Conservation (phyloP, 2,329 filamentous ascomycete species). For the Aspergillus spinulosporus region DNA sequence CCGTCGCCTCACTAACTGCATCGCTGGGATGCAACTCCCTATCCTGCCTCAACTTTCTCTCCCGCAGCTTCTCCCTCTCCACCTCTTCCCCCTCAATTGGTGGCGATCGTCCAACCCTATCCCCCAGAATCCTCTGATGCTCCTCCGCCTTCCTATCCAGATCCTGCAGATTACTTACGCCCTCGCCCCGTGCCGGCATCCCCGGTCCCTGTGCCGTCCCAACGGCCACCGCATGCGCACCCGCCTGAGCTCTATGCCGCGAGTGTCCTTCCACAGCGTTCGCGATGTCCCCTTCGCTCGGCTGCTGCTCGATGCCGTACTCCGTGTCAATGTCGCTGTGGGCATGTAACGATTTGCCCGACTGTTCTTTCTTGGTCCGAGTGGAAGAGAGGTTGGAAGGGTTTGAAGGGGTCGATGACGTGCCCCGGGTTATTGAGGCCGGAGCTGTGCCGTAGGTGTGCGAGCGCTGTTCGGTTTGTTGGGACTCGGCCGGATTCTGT, state of each 20-base stretch:
- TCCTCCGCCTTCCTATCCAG: constrained; percentile 37
- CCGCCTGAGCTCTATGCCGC: constrained; percentile 30
- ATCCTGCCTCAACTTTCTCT: constrained; percentile 30
- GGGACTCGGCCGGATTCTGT: constrained; percentile 29
- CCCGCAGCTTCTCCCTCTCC: constrained; percentile 29
- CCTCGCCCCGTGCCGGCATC: constrained; percentile 34
- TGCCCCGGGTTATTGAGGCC: constrained; percentile 27
- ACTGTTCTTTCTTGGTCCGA: constrained; percentile 15
- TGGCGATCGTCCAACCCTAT: constrained; percentile 27
- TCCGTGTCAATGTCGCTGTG: constrained; percentile 32
- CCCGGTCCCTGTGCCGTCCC: constrained; percentile 32
- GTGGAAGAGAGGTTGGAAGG: constrained; percentile 27
- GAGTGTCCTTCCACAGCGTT: constrained; percentile 28
- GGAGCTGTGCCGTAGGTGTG: constrained; percentile 29
- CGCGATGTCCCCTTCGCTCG: constrained; percentile 38
- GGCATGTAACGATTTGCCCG: constrained; percentile 7
- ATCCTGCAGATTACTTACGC: constrained; percentile 32
- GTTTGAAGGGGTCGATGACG: constrained; percentile 31
- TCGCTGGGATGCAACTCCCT: constrained; percentile 31
- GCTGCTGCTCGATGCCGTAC: constrained; percentile 41
- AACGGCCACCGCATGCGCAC: constrained; percentile 38
- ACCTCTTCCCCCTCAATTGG: constrained; percentile 23
- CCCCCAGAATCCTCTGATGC: constrained; percentile 35
- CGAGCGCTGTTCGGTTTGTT: constrained; percentile 2
- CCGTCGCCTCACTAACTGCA: constrained; percentile 30